Conservation (phyloP, 306 rosid genomes). For the Prinsepia uniflora region DNA sequence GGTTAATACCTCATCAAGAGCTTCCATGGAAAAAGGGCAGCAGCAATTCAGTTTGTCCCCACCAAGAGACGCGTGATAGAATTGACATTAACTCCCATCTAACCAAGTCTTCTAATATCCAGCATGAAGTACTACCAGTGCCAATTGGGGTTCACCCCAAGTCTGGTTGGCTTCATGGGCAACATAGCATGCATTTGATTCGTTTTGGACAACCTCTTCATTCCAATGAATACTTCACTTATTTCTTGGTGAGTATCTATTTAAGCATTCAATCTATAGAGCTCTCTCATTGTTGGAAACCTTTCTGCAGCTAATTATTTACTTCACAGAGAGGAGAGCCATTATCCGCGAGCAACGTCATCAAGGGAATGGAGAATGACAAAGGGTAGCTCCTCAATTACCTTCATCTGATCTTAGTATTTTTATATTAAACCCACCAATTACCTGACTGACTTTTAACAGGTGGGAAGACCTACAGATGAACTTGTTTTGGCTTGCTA, state of each 20-base stretch:
- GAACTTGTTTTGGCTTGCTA: conserved; percentile 67
- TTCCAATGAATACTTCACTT: conserved; percentile 46
- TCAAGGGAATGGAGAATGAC: conserved; percentile 43
- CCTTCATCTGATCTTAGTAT: conserved; percentile 13
- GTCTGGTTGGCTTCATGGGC: conserved; percentile 34
- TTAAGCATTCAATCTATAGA: conserved; percentile 13
- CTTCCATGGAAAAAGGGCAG: conserved; percentile 53
- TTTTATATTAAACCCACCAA: conserved; percentile 4
- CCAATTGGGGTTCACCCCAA: conserved; percentile 20
- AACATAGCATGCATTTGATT: conserved; percentile 26
- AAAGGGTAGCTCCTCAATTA: conserved; percentile 41
- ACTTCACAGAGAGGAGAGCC: conserved; percentile 68
- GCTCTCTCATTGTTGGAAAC: neutral
- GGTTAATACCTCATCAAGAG: conserved; percentile 63
- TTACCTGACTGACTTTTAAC: conserved; percentile 10
- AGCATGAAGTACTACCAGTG: conserved; percentile 14
- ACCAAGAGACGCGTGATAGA: conserved; percentile 19
- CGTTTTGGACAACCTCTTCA: conserved; percentile 52
- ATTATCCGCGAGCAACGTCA: conserved; percentile 42
- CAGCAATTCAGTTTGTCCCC: conserved; percentile 21
- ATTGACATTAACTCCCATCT: conserved; percentile 8
- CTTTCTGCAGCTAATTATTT: conserved; percentile 21
- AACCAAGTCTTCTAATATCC: conserved; percentile 19
- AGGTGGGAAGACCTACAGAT: conserved; percentile 68
- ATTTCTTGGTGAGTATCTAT: conserved; percentile 56